phyloP scores from a whole-genome alignment of 2,329 filamentous ascomycete genomes.

The Colletotrichum echinochloae region DNA sequence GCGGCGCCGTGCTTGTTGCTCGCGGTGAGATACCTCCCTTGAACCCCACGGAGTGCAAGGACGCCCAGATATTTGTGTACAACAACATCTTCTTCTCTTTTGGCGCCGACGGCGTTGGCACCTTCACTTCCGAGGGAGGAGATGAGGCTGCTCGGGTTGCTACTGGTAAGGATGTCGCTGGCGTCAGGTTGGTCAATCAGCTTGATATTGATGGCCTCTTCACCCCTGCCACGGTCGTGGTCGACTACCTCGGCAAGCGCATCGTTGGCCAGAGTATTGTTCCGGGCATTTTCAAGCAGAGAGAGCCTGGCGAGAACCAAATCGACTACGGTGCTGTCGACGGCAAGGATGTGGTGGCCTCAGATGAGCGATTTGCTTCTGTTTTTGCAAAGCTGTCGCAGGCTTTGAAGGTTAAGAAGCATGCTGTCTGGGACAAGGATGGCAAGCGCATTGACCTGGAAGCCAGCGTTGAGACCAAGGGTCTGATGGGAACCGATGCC shows the following conservation, averaged over 20 bases:
- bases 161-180: slow-evolving; percentile 95
- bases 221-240: slow-evolving; percentile 94
- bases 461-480: slow-evolving; percentile 97
- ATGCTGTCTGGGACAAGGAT: slow-evolving; percentile 98
- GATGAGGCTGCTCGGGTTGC: slow-evolving; percentile 96
- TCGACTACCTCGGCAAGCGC: slow-evolving; percentile 97
- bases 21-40: slow-evolving; percentile 91
- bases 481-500: slow-evolving; percentile 94
- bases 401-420: slow-evolving; percentile 90
- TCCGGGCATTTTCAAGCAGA: slow-evolving; percentile 98
- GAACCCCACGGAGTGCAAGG: slow-evolving; percentile 91
- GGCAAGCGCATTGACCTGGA: slow-evolving; percentile 90
- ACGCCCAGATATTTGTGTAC: slow-evolving; percentile 99
- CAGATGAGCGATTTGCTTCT: slow-evolving; percentile 85
- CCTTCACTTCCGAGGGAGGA: slow-evolving; percentile 94
- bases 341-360: slow-evolving; percentile 93
- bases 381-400: slow-evolving; percentile 93
- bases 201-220: slow-evolving; percentile 95
- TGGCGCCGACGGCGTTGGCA: slow-evolving; percentile 95
- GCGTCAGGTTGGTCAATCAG: slow-evolving; percentile 95
- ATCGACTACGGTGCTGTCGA: slow-evolving; percentile 99
- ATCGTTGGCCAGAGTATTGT: slow-evolving; percentile 98
- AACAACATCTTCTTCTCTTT: slow-evolving; percentile 99
- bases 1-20: slow-evolving; percentile 91
- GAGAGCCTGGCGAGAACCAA: slow-evolving; percentile 96